phyloP scores from a whole-genome alignment of 306 rosid species.

The Hylodesmum podocarpum region DNA sequence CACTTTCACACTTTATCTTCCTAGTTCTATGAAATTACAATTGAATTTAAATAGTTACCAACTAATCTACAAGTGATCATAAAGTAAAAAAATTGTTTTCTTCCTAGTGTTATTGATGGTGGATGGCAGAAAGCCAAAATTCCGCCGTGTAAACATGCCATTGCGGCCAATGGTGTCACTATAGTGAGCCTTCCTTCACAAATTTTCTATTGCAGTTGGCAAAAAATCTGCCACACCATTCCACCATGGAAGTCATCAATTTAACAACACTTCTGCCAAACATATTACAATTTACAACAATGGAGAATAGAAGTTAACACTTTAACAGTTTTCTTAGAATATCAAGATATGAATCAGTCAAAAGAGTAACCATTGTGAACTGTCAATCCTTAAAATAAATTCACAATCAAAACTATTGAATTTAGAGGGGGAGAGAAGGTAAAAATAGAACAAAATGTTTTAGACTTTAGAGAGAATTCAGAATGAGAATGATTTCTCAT shows the following conservation, averaged over 20 bases:
- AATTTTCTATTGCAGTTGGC: no score
- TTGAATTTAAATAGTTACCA: neutral
- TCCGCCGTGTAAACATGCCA: no score
- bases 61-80: neutral
- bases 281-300: neutral
- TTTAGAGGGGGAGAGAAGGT: neutral
- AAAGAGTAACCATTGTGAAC: slow-evolving; percentile 3
- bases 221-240: no score
- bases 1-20: neutral
- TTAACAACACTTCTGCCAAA: no score
- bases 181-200: no score
- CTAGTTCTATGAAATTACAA: neutral
- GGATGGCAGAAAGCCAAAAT: no score
- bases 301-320: neutral
- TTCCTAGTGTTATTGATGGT: no score
- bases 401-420: neutral
- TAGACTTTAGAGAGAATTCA: neutral
- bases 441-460: neutral
- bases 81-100: neutral
- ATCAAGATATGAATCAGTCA: neutral
- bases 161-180: no score
- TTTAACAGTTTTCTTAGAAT: neutral
- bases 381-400: neutral
- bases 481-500: neutral
- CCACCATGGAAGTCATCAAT: no score